Evolutionary conservation across 768 basidiomycete genomes (phyloP).

Genomic region (Exidia glandulosa): DNA sequence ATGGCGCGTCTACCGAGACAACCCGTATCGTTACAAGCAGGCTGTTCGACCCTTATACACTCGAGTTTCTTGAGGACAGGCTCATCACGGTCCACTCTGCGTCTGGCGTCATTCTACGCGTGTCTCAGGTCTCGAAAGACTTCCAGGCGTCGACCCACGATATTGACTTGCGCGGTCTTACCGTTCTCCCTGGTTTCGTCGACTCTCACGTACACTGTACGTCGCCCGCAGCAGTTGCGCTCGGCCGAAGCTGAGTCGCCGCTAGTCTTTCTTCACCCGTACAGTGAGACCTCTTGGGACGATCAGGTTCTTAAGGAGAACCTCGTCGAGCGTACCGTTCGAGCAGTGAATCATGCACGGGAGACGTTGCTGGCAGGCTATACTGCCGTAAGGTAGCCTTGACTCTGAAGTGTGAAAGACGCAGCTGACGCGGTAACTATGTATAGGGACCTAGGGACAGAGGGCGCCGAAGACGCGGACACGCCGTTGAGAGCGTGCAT

Average conservation of each 20-base stretch:
- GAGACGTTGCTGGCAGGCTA: constrained; percentile 50
- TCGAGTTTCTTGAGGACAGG: constrained; percentile 31
- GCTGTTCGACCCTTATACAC: constrained; percentile 38
- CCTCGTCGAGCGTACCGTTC: constrained; percentile 45
- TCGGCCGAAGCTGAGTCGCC: not conserved
- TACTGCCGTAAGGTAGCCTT: constrained; percentile 44
- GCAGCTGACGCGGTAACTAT: not conserved
- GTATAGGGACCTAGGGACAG: constrained; percentile 60
- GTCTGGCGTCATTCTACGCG: constrained; percentile 38
- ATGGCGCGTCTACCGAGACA: too few species aligned
- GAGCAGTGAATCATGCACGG: constrained; percentile 49
- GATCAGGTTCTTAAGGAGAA: constrained; percentile 52
- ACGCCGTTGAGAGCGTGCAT: constrained; percentile 46
- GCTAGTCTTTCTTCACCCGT: constrained; percentile 51
- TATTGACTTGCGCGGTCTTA: constrained; percentile 35
- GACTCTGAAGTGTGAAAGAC: not conserved
- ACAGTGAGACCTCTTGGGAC: constrained; percentile 47
- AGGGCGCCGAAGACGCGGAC: constrained; percentile 55
- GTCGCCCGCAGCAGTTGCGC: not conserved
- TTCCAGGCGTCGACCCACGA: constrained; percentile 16
- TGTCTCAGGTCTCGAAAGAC: constrained; percentile 15
- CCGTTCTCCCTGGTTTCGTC: constrained; percentile 47
- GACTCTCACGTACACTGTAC: constrained; percentile 46
- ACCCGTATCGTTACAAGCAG: constrained; percentile 29
- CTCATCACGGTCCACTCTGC: constrained; percentile 36